A percentile compares a stretch with the other conserved stretches of the same genome.
Evolutionary conservation across 1,284 basidiomycete genomes (phyloP).

Genomic region (Trametes sp.): DNA sequence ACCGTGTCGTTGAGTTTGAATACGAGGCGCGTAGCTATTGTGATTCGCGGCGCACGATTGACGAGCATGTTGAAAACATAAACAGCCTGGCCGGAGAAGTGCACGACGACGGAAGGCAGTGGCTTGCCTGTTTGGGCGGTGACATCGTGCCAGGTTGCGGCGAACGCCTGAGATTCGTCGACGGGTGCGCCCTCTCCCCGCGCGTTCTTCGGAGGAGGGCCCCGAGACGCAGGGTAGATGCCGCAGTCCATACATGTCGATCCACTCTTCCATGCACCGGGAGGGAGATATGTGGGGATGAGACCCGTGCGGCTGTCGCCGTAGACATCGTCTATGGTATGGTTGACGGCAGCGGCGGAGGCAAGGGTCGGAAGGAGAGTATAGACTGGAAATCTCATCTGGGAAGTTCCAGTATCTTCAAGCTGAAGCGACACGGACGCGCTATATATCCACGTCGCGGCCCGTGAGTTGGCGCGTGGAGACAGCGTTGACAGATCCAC

Average conservation of each 20-base stretch:
- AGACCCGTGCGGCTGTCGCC: constrained; percentile 18
- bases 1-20: constrained; percentile 17
- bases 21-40: neutral
- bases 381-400: no score
- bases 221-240: no score
- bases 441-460: no score
- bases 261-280: no score
- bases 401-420: no score
- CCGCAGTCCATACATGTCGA: no score
- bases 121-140: neutral
- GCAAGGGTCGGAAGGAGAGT: no score
- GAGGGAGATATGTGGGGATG: constrained; percentile 26
- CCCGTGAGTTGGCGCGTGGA: no score
- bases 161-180: neutral
- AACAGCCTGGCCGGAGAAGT: constrained; percentile 9
- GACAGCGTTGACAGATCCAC: no score
- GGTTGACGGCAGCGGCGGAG: constrained; percentile 24
- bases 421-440: no score
- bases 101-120: neutral
- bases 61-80: constrained; percentile 20
- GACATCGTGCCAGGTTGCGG: constrained; percentile 9
- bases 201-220: no score
- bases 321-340: constrained; percentile 35
- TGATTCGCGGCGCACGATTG: neutral
- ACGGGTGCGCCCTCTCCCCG: neutral